Base-by-base conservation (phyloP, 805 yeast genomes). In the Scheffersomyces amazonensis region DNA sequence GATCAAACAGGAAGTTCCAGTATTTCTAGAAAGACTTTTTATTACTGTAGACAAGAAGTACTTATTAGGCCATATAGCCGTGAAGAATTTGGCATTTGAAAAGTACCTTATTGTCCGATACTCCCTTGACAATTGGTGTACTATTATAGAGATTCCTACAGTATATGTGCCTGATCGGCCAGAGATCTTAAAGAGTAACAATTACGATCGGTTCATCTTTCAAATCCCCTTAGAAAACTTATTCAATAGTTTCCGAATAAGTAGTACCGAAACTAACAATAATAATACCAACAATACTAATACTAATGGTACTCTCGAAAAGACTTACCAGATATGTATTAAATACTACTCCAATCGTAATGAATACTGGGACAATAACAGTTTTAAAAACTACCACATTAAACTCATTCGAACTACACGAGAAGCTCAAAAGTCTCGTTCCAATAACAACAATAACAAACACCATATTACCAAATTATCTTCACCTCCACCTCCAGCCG, bases 361-460 rank as follows among this genome's bases (percentile, higher is more conserved):
- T 32, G 89, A 81, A 47, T 74, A 56, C 52, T 87, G 96, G 96
- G 96, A 87, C 58, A 87, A 85, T 63, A 88, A 87, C 60, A 44
- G 61, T 27, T 53, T 54, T 36, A 56, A 61, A 32, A 87, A 87
- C 61, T 87, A 83, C 59, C 70, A 65, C 31, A 60, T 87, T 13
- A 58, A 58, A 27, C 71, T 78, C 42, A 62, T 58, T 16, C 59
- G 58, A 42, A 46, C 48, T 12, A 37, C 41, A 31, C 47, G n/a
- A 24, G 27, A 24, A 12, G n/a, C n/a, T 24, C 10, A 24, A 12
- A 6, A 24, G 5, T 11, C 7, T 11, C 27, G 12, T 24, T 7
- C 10, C 28, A 24, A n/a, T 5, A 27, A 27, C 12, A 27, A 27
- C 12, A 27, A 27, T 27, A 4, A 27, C 15, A 15, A 27, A 20